Percentiles rank a stretch among this genome's conserved stretches.
These are phyloP conservation scores for Sporobolomyces pararoseus DNA, from an alignment of 768 basidiomycete species.

Conservation along the genomic window DNA sequence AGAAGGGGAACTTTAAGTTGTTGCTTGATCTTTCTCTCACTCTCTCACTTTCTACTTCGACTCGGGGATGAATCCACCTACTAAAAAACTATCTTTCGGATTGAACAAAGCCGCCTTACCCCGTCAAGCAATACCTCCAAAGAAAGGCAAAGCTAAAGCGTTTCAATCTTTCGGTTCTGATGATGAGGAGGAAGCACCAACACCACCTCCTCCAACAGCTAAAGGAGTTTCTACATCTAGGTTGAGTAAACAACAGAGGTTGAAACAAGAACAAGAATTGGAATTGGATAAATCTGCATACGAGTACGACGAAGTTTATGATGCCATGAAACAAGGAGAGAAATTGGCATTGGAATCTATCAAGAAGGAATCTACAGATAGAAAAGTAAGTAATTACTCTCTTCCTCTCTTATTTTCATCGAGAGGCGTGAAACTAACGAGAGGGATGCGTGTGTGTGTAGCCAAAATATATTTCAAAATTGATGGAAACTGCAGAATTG, in stretches of 20 bases:
- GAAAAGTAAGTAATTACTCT: constrained; percentile 60
- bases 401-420: not conserved
- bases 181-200: constrained; percentile 25
- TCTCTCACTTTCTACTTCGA: not conserved
- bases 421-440: not conserved
- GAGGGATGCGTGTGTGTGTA: constrained; percentile 50
- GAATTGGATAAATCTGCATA: constrained; percentile 76
- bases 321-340: constrained; percentile 87
- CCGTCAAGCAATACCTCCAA: constrained; percentile 52
- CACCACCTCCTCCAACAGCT: not conserved
- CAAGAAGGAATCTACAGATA: constrained; percentile 68
- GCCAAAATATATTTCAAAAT: constrained; percentile 87
- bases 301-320: constrained; percentile 95
- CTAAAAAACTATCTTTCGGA: constrained; percentile 56
- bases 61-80: constrained; percentile 3
- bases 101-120: constrained; percentile 51
- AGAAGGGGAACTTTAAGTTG: too few species aligned
- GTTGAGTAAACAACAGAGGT: constrained; percentile 32
- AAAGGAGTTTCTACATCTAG: constrained; percentile 27
- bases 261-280: constrained; percentile 73
- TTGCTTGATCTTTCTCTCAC: not conserved
- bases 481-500: constrained; percentile 77
- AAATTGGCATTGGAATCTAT: constrained; percentile 67
- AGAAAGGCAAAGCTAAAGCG: constrained; percentile 39
- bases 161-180: constrained; percentile 54